Evolutionary conservation across 371 early-diverging fungal genomes (phyloP).

Genomic region (Smittium culicis): DNA sequence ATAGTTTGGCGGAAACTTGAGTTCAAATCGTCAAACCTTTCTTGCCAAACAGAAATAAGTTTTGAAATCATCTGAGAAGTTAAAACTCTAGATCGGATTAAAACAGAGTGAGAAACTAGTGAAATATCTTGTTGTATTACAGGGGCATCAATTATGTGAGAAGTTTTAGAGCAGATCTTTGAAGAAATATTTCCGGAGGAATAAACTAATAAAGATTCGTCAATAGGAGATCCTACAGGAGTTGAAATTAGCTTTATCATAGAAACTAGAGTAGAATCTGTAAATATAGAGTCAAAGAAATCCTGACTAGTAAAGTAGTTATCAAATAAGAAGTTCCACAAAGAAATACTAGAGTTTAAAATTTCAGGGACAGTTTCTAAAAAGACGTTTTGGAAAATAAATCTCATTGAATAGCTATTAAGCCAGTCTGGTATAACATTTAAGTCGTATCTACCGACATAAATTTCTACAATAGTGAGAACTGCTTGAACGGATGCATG

Average conservation of each 20-base stretch:
- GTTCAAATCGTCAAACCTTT: not conserved
- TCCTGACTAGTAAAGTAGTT: not conserved
- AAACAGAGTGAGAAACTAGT: slow-evolving; percentile 53
- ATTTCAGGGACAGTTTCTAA: slow-evolving; percentile 58
- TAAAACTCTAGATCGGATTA: slow-evolving; percentile 67
- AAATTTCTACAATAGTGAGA: slow-evolving; percentile 55
- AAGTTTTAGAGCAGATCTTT: not conserved
- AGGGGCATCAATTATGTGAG: slow-evolving; percentile 51
- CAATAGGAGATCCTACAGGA: slow-evolving; percentile 66
- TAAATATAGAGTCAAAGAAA: not conserved
- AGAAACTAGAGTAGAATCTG: slow-evolving; percentile 6
- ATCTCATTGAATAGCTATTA: slow-evolving; percentile 52
- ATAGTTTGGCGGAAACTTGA: not conserved
- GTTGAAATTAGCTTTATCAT: slow-evolving; percentile 44
- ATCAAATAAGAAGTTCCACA: slow-evolving; percentile 42
- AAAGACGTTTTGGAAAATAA: slow-evolving; percentile 79
- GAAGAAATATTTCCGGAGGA: slow-evolving; percentile 26
- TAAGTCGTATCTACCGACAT: slow-evolving; percentile 9
- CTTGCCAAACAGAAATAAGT: slow-evolving; percentile 37
- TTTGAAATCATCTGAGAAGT: slow-evolving; percentile 67
- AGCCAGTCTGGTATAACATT: slow-evolving; percentile 47
- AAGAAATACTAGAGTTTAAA: slow-evolving; percentile 42
- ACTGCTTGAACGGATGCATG: slow-evolving; percentile 70
- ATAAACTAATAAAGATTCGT: slow-evolving; percentile 34
- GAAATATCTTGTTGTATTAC: slow-evolving; percentile 86